Percentiles rank a stretch among this genome's conserved stretches.
These are phyloP conservation scores for Coleophoma cylindrospora DNA, from an alignment of 2,329 filamentous ascomycete genomes.

Conservation along the genomic window DNA sequence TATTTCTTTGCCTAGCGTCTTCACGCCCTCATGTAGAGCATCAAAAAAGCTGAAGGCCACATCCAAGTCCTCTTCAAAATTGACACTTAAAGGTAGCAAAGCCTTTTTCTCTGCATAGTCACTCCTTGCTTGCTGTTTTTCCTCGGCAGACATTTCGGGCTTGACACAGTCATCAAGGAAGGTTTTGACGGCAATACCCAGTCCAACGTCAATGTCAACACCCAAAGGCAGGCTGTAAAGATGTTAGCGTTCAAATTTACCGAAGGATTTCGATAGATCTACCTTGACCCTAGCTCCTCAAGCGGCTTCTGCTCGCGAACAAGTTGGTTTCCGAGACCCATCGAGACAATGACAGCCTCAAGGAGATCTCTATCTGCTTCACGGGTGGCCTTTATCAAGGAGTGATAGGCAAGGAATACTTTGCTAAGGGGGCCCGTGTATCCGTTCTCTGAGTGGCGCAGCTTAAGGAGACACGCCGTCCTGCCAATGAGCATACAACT, in stretches of 20 bases:
- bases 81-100: conserved; percentile 53
- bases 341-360: conserved; percentile 74
- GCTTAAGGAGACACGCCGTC: conserved; percentile 74
- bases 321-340: conserved; percentile 78
- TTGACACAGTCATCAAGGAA: conserved; percentile 68
- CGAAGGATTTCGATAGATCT: too few relatives aligned
- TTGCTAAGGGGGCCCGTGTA: conserved; percentile 94
- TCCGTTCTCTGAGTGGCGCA: conserved; percentile 79
- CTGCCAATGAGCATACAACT: conserved; percentile 81
- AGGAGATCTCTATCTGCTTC: conserved; percentile 75
- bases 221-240: conserved; percentile 57
- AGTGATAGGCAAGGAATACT: conserved; percentile 81
- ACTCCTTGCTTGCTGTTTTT: conserved; percentile 38
- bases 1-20: conserved; percentile 46
- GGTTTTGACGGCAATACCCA: conserved; percentile 76
- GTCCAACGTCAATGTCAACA: conserved; percentile 65
- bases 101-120: conserved; percentile 39
- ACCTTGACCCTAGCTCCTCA: conserved; percentile 61
- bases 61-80: conserved; percentile 55
- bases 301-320: conserved; percentile 58
- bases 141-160: conserved; percentile 46
- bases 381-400: conserved; percentile 74
- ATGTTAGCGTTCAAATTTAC: conserved; percentile 2
- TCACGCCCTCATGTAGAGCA: conserved; percentile 52
- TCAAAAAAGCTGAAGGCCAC: conserved; percentile 53